These are phyloP conservation scores for Echium plantagineum DNA, from an alignment of 257 asterid species.

Conservation along the genomic window DNA sequence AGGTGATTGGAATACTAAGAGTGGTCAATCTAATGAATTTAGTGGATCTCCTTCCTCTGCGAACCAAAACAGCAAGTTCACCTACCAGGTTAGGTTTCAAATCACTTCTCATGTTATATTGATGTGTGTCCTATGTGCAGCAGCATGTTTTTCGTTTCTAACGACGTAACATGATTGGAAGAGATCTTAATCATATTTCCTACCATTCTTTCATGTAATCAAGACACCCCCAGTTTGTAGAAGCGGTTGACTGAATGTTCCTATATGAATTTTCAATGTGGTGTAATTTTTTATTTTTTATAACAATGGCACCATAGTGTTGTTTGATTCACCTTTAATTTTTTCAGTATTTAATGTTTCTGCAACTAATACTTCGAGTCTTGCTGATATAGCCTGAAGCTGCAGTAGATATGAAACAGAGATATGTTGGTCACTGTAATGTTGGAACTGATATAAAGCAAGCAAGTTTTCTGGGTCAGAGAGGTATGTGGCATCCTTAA, in stretches of 20 bases:
- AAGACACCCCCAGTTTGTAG: neutral
- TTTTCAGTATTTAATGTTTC: neutral
- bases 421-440: slow-evolving; percentile 91
- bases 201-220: neutral
- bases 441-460: slow-evolving; percentile 92
- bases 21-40: slow-evolving; percentile 38
- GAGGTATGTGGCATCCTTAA: slow-evolving; percentile 48
- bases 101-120: too few species aligned
- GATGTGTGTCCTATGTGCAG: neutral
- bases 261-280: too few species aligned
- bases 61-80: slow-evolving; percentile 36
- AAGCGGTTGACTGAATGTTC: neutral
- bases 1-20: slow-evolving; percentile 40
- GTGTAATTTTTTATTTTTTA: too few species aligned
- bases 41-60: slow-evolving; percentile 28
- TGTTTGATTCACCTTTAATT: neutral
- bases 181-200: neutral
- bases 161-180: too few species aligned
- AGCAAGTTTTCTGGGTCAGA: slow-evolving; percentile 91
- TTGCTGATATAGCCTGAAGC: slow-evolving; percentile 63
- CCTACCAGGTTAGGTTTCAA: slow-evolving; percentile 58
- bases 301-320: neutral
- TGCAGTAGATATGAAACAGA: slow-evolving; percentile 80
- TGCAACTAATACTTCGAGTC: slow-evolving; percentile 1
- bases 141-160: neutral